Base-by-base conservation (phyloP, 164 flowering plant genomes). In the Vitis labrusca region DNA sequence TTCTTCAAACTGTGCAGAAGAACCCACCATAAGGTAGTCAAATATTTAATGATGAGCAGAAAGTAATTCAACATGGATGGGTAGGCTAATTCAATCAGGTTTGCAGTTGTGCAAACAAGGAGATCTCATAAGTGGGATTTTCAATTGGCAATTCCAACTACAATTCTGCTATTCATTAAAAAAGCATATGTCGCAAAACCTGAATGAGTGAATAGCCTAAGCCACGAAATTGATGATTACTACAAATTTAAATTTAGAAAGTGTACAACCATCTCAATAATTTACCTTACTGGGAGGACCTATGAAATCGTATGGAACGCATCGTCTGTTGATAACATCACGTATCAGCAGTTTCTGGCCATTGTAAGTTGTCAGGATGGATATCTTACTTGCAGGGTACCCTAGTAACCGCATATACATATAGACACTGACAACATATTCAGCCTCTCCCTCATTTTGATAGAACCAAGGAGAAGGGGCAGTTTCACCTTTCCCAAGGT, bases 401-500 rank as follows among this genome's bases (percentile, higher is more conserved):
- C 99, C 99, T 11, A 95, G 81, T 60, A 93, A 79, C 13, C 97
- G 93, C 98, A 95, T 91, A 77, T 90, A 95, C 10, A 93, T 91
- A 71, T 91, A 95, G 37, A 91, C 91, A 78, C 99, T 93, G 65
- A 93, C 98, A 67, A 95, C 63, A 69, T 95, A 93, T 75, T 95
- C 99, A 51, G 99, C 98, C 80, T 95, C 99, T 70, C 97, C 99
- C 80, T 89, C 98, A 75, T 95, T 95, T 69, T 95, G 99, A 79
- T 93, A 95, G 71, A 95, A 95, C 98, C 98, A 95, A 13, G 99
- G 98, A 49, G 98, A 95, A 61, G 99, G 99, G n/a, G 98, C 93
- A 67, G 69, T 76, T 80, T 95, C 99, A 58, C 99, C 99, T 78
- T 67, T 87, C 47, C 91, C 99, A 73, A 81, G 79, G 80, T 91